Evolutionary conservation across 2,329 filamentous ascomycete genomes (phyloP), one percentile per base, ranked within the genome.

Genomic region (Aureobasidium sp.): DNA sequence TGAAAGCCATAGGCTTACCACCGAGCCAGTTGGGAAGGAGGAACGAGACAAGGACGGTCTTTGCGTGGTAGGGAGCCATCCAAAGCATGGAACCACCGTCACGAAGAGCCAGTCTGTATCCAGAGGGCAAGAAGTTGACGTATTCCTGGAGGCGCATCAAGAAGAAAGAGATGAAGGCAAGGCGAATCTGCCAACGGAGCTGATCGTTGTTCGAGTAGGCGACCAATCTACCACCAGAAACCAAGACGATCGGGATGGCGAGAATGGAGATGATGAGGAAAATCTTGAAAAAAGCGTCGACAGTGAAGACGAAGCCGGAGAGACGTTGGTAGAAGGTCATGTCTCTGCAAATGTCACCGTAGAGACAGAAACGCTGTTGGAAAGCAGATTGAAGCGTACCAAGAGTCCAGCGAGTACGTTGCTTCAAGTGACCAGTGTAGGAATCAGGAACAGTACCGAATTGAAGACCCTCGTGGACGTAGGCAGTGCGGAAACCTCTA

Each of bases 21-120:
- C 84, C 84, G 17, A 86, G 78, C 35, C 64, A 61, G n/a, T 39
- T 63, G 14, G 66, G 66, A 14, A 67, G 58, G 19, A 67, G 35
- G 62, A 65, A 67, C 15, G 64, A 65, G 24, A 64, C 61, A n/a
- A 66, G 44, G 48, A 85, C 79, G 67, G 79, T 82, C 12, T 84
- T 74, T 0, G 82, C 81, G 63, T 84, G 82, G 70, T 84, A 86
- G 0, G 83, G 82, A 7, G 82, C 78, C 82, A 85, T 85, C 82
- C 83, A 86, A 31, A 85, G 74, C 70, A 84, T 80, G 64, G 81
- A 81, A 4, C 81, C 76, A 2, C 78, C 77, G 42, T 81, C 81
- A 60, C 82, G 77, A 70, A 84, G 82, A 4, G 81, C 82, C 12
- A 81, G 82, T 68, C 83, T 79, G 67, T 85, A 85, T 22, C 83